These are phyloP conservation scores for Karstenula rhodostoma DNA, from an alignment of 2,329 filamentous ascomycete genomes.

Conservation along the genomic window DNA sequence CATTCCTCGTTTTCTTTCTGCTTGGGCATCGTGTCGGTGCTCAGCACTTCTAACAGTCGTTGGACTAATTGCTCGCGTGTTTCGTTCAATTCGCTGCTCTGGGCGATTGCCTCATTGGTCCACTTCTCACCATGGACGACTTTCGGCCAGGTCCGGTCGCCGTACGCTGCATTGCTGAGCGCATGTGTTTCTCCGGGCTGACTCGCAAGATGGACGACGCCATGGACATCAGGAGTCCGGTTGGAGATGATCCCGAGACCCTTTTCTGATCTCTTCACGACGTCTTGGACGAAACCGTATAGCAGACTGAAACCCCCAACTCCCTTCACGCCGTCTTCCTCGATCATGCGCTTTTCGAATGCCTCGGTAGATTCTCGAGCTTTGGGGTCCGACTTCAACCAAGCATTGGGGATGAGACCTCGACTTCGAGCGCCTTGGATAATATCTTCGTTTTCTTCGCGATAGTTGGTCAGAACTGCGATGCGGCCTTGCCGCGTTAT, in stretches of 20 bases:
- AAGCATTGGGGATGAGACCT: conserved; percentile 68
- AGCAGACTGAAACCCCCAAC: conserved; percentile 71
- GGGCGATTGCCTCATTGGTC: conserved; percentile 58
- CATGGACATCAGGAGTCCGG: conserved; percentile 61
- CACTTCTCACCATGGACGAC: conserved; percentile 65
- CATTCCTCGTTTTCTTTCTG: conserved; percentile 59
- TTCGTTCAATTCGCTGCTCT: conserved; percentile 53
- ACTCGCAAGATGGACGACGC: conserved; percentile 61
- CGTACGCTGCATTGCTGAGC: conserved; percentile 68
- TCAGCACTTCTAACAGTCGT: conserved; percentile 61
- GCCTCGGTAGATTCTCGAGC: conserved; percentile 54
- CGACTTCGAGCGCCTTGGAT: conserved; percentile 60
- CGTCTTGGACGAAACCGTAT: conserved; percentile 63
- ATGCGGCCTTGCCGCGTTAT: conserved; percentile 68
- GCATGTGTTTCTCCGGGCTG: conserved; percentile 62
- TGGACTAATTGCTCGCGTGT: conserved; percentile 60
- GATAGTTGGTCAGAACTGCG: conserved; percentile 71
- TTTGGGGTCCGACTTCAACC: conserved; percentile 55
- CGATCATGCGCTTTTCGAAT: conserved; percentile 64
- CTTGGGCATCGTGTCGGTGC: conserved; percentile 63
- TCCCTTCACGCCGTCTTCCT: conserved; percentile 62
- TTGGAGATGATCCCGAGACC: conserved; percentile 69
- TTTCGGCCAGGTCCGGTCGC: conserved; percentile 69
- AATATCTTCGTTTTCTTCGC: conserved; percentile 58
- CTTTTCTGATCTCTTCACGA: conserved; percentile 32